Conservation (phyloP, 352 stramenopile genomes). For the Pythium myriotylum region DNA sequence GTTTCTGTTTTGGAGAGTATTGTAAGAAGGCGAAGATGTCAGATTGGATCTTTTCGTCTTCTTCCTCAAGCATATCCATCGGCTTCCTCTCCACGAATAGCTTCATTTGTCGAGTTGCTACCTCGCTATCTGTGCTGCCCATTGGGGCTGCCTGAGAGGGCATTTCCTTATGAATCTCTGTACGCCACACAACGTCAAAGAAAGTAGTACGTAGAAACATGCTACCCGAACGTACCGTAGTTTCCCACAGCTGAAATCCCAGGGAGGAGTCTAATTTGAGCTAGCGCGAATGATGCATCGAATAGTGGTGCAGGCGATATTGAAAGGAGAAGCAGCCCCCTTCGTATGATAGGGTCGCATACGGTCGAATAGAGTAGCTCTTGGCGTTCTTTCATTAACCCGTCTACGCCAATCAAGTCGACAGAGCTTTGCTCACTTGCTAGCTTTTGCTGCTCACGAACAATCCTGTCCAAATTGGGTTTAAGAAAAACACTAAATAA, state of each 20-base stretch:
- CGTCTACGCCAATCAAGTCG: slow-evolving; percentile 6
- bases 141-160: too few species aligned
- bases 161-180: slow-evolving; percentile 11
- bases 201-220: background rate
- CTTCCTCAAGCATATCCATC: slow-evolving; percentile 76
- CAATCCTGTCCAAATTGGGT: slow-evolving; percentile 60
- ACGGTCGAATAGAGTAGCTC: slow-evolving; percentile 75
- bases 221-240: slow-evolving; percentile 44
- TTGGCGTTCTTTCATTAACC: slow-evolving; percentile 59
- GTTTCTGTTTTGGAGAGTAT: slow-evolving; percentile 20
- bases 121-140: too few species aligned
- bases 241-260: slow-evolving; percentile 57
- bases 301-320: slow-evolving; percentile 46
- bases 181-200: background rate
- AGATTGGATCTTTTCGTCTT: slow-evolving; percentile 81
- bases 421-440: slow-evolving; percentile 34
- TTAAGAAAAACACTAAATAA: background rate
- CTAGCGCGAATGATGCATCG: background rate
- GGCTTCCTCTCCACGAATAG: slow-evolving; percentile 76
- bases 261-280: slow-evolving; percentile 69
- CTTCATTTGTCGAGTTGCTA: slow-evolving; percentile 60
- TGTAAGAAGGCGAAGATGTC: slow-evolving; percentile 87
- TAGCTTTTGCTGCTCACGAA: slow-evolving; percentile 86
- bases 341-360: slow-evolving; percentile 75
- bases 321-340: slow-evolving; percentile 68